Percentiles rank a stretch among this genome's conserved stretches.
Conservation (phyloP, 305 asterid species). For the Solanum hybrid region DNA sequence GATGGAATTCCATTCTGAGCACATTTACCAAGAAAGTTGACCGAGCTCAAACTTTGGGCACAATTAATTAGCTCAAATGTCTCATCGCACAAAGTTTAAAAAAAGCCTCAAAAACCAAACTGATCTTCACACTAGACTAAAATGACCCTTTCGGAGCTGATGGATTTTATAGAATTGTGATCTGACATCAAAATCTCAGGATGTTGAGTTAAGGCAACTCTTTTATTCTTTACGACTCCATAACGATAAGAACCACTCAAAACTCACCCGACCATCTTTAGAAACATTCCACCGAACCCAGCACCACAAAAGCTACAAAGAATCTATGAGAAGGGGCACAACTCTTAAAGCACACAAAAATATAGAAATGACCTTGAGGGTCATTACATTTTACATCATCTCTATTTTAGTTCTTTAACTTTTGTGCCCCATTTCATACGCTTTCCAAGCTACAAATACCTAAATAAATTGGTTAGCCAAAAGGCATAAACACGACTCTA, state of each 20-base stretch:
- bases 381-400: no score
- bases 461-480: no score
- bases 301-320: neutral
- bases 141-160: neutral
- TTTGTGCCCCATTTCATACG: no score
- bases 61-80: neutral
- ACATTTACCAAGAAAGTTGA: neutral
- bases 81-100: neutral
- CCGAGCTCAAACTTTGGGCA: neutral
- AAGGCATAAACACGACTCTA: no score
- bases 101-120: neutral
- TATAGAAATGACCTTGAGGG: neutral
- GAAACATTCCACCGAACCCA: neutral
- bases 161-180: no score
- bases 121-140: neutral
- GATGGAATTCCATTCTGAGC: neutral
- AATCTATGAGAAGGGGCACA: neutral
- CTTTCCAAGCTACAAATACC: no score
- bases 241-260: neutral
- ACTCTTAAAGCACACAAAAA: neutral
- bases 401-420: no score
- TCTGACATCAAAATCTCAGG: neutral
- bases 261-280: neutral
- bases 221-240: neutral
- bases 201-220: neutral